Conservation (phyloP, 495 filamentous ascomycete species). For the Penicillium riverlandense region DNA sequence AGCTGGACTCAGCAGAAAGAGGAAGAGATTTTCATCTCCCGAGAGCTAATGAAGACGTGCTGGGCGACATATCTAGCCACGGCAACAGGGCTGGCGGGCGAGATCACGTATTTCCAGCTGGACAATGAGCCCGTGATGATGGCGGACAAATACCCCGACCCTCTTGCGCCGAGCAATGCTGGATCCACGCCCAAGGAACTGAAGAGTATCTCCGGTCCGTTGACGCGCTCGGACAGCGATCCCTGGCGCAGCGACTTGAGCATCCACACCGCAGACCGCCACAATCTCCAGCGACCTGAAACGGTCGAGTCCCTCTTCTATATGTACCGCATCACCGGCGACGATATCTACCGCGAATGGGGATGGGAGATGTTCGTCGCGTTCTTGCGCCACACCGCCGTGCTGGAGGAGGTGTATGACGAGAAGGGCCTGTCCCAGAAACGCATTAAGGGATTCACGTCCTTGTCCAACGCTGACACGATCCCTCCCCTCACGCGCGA, state of each 20-base stretch:
- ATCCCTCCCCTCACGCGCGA: constrained; percentile 59
- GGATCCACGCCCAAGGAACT: constrained; percentile 20
- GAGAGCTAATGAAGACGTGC: constrained; percentile 92
- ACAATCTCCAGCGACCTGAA: constrained; percentile 95
- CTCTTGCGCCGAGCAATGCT: constrained; percentile 14
- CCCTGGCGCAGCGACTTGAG: constrained; percentile 67
- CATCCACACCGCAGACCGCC: constrained; percentile 67
- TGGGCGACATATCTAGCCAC: constrained; percentile 93
- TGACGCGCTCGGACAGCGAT: neutral
- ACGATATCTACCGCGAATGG: constrained; percentile 87
- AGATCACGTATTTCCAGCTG: constrained; percentile 85
- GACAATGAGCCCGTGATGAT: constrained; percentile 42
- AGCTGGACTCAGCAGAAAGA: constrained; percentile 74
- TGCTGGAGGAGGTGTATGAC: constrained; percentile 46
- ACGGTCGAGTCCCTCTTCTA: constrained; percentile 93
- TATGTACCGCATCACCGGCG: constrained; percentile 97
- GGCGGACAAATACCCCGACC: constrained; percentile 32
- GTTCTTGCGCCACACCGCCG: constrained; percentile 75
- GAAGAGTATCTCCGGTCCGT: constrained; percentile 28
- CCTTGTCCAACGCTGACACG: constrained; percentile 64
- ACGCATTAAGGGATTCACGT: constrained; percentile 62
- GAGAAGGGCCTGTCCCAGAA: neutral
- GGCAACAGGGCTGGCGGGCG: constrained; percentile 79
- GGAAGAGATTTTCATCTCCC: constrained; percentile 76
- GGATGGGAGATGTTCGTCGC: constrained; percentile 97